Percentiles rank a stretch among this genome's conserved stretches.
Conservation (phyloP, 1,284 basidiomycete species). For the Thelephora terrestris region DNA sequence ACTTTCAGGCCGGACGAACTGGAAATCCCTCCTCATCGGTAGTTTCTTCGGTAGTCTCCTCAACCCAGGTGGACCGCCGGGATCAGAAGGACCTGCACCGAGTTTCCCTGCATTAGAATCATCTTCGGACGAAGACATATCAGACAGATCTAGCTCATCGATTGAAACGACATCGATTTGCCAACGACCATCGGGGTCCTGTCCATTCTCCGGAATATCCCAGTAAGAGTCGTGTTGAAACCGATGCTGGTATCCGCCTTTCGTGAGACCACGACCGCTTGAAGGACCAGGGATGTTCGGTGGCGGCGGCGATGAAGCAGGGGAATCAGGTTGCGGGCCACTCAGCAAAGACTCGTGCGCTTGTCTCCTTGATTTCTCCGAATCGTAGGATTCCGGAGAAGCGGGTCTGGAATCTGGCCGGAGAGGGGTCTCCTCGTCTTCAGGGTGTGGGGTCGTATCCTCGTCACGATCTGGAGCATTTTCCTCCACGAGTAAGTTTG, state of each 20-base stretch:
- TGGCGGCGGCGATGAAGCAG: too few relatives aligned
- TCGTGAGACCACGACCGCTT: too few relatives aligned
- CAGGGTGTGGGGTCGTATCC: too few relatives aligned
- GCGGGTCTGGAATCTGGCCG: not conserved
- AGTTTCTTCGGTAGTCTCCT: conserved; percentile 45
- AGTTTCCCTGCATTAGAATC: conserved; percentile 9
- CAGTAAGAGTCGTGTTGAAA: too few relatives aligned
- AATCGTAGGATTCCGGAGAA: not conserved
- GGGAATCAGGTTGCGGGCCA: not conserved
- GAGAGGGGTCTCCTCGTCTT: not conserved
- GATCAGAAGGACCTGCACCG: conserved; percentile 11
- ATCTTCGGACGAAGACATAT: conserved; percentile 48
- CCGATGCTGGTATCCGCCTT: too few relatives aligned
- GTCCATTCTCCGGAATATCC: not conserved
- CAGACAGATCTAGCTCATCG: conserved; percentile 65
- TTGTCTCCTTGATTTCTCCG: not conserved
- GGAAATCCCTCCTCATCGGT: conserved; percentile 64
- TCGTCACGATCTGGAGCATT: too few relatives aligned
- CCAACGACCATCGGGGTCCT: conserved; percentile 23
- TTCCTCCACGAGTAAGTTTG: too few relatives aligned
- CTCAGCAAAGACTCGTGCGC: not conserved
- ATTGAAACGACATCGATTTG: conserved; percentile 62
- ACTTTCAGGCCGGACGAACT: conserved; percentile 59
- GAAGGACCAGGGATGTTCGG: too few relatives aligned
- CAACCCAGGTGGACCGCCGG: conserved; percentile 40